Conservation (phyloP, 805 yeast species). For the Yamadazyma sp. region DNA sequence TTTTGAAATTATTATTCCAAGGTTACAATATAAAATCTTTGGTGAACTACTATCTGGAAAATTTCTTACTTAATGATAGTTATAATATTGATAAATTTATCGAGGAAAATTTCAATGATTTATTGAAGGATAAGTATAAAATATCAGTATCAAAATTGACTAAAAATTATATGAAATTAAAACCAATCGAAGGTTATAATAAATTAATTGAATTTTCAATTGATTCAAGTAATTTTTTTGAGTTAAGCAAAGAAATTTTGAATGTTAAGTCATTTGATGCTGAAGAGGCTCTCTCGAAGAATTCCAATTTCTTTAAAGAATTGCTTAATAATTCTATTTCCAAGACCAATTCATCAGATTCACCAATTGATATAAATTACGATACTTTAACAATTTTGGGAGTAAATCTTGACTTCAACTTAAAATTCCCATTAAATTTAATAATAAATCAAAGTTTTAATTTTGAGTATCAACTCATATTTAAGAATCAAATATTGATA, state of each 20-base stretch:
- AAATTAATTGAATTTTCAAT: conserved; percentile 32
- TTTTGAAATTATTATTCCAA: conserved; percentile 54
- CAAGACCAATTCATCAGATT: conserved; percentile 9
- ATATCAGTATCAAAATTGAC: conserved; percentile 27
- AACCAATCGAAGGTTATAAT: conserved; percentile 2
- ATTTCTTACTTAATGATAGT: conserved; percentile 55
- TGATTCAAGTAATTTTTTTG: conserved; percentile 45
- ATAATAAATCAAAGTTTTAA: conserved; percentile 67
- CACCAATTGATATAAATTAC: conserved; percentile 14
- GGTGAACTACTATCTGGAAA: conserved; percentile 49
- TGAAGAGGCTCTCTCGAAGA: conserved; percentile 42
- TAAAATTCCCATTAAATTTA: conserved; percentile 87
- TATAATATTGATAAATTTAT: conserved; percentile 53
- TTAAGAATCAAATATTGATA: conserved; percentile 65
- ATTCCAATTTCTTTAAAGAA: conserved; percentile 32
- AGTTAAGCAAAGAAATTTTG: conserved; percentile 46
- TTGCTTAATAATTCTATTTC: conserved; percentile 43
- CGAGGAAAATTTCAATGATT: conserved; percentile 48
- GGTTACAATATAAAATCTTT: conserved; percentile 56
- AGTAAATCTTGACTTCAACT: conserved; percentile 51
- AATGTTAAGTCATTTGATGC: conserved; percentile 55
- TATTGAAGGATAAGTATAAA: conserved; percentile 40
- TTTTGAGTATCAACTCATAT: conserved; percentile 75
- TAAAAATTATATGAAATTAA: conserved; percentile 21
- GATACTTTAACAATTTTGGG: conserved; percentile 47